Evolutionary conservation across 116 monocot species (phyloP).

Genomic region (Dioscorea cayenensis): DNA sequence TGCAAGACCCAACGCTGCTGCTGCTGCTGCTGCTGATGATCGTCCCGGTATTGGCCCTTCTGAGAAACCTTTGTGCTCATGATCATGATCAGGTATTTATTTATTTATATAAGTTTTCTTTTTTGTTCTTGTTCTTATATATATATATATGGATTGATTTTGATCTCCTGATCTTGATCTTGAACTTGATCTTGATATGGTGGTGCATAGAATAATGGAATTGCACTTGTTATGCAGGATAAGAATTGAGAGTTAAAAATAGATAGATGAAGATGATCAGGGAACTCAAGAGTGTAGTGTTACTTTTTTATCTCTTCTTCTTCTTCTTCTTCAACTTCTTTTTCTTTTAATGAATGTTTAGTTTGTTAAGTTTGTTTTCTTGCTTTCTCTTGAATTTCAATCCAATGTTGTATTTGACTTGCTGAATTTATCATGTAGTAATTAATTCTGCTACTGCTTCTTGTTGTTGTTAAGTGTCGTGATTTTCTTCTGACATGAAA

Average conservation of each 20-base stretch:
- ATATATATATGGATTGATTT: too few species aligned
- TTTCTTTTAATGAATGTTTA: too few species aligned
- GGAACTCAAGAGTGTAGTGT: neutral
- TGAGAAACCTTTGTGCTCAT: neutral
- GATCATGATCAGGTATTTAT: neutral
- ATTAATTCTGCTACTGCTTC: too few species aligned
- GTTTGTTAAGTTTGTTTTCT: neutral
- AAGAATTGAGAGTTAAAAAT: neutral
- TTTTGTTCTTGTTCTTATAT: too few species aligned
- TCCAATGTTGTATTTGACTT: neutral
- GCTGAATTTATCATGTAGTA: too few species aligned
- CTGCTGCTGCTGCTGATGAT: slow-evolving; percentile 28
- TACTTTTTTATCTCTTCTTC: too few species aligned
- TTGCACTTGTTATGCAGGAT: neutral
- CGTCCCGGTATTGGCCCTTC: slow-evolving; percentile 15
- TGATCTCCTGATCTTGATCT: too few species aligned
- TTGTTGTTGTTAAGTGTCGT: too few species aligned
- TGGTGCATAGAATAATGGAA: too few species aligned
- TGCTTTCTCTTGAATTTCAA: neutral
- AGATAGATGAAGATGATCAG: neutral
- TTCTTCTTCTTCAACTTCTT: too few species aligned
- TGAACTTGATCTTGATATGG: too few species aligned
- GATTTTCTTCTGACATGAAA: too few species aligned
- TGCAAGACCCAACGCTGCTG: slow-evolving; percentile 21
- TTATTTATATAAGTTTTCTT: neutral